Conservation (phyloP, 1,284 basidiomycete species). For the Ustilago esculenta region DNA sequence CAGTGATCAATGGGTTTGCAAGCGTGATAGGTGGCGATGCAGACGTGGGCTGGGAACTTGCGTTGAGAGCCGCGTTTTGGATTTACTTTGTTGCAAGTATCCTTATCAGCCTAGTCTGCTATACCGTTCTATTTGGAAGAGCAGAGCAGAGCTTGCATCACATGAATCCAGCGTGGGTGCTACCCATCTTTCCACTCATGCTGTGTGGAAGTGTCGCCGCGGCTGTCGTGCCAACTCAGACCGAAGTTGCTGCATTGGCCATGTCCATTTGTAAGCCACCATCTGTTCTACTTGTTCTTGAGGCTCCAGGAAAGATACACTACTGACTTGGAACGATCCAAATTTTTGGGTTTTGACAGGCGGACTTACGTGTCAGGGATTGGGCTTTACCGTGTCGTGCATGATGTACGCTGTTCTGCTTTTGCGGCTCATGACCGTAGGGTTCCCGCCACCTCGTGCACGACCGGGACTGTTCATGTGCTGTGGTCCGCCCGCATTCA, state of each 20-base stretch:
- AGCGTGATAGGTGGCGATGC: neutral
- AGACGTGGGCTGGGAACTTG: neutral
- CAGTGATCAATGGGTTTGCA: slow-evolving; percentile 17
- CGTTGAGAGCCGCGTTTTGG: slow-evolving; percentile 20
- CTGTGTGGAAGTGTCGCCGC: slow-evolving; percentile 34
- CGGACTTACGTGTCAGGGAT: slow-evolving; percentile 35
- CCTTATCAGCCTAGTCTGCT: slow-evolving; percentile 11
- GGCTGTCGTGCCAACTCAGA: slow-evolving; percentile 10
- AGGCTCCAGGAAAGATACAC: too few relatives aligned
- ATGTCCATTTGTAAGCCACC: slow-evolving; percentile 16
- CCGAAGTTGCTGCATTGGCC: neutral
- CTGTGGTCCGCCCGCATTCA: slow-evolving; percentile 43
- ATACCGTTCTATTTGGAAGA: slow-evolving; percentile 5
- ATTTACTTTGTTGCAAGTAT: slow-evolving; percentile 13
- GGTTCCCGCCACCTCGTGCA: slow-evolving; percentile 16
- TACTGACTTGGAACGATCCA: too few relatives aligned
- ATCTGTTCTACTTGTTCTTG: too few relatives aligned
- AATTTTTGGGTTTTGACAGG: too few relatives aligned
- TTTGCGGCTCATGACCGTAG: slow-evolving; percentile 28
- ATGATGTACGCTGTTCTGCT: slow-evolving; percentile 43
- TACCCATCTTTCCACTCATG: slow-evolving; percentile 52
- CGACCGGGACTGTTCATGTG: slow-evolving; percentile 41
- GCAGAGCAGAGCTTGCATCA: slow-evolving; percentile 23
- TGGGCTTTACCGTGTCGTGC: slow-evolving; percentile 28
- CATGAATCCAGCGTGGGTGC: slow-evolving; percentile 40